A percentile compares a stretch with the other conserved stretches of the same genome.
Conservation (phyloP, 1,284 basidiomycete species). For the Tylopilus sp. region DNA sequence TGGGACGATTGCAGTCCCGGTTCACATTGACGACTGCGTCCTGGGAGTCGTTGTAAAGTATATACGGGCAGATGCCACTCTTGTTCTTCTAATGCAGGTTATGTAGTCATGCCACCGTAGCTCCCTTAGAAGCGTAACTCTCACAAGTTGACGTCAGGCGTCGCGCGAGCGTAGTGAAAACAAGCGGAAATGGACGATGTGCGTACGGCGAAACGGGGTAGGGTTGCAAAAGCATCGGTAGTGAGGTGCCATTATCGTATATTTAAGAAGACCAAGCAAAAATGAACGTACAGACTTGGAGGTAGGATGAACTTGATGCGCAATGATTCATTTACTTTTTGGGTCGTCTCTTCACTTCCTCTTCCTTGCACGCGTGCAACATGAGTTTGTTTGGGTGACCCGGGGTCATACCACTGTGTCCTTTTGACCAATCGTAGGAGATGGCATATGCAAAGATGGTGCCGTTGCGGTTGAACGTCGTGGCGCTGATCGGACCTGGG, state of each 20-base stretch:
- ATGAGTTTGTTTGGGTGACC: slow-evolving; percentile 82
- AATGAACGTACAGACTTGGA: slow-evolving; percentile 2
- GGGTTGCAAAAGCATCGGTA: background rate
- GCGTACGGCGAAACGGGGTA: background rate
- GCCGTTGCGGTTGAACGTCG: slow-evolving; percentile 81
- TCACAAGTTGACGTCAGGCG: background rate
- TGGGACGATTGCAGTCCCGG: slow-evolving; percentile 31
- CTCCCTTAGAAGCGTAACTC: background rate
- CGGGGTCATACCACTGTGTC: slow-evolving; percentile 82
- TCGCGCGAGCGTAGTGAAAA: slow-evolving; percentile 1
- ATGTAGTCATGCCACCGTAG: background rate
- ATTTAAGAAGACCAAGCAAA: slow-evolving; percentile 9
- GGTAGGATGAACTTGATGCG: slow-evolving; percentile 5
- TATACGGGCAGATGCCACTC: background rate
- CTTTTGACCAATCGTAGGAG: slow-evolving; percentile 90
- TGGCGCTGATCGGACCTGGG: slow-evolving; percentile 67
- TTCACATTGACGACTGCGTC: slow-evolving; percentile 17
- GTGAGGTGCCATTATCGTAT: slow-evolving; percentile 19
- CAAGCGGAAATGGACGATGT: background rate
- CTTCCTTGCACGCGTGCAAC: slow-evolving; percentile 87
- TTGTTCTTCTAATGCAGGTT: no score
- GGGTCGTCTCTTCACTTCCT: slow-evolving; percentile 76
- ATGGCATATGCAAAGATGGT: slow-evolving; percentile 88
- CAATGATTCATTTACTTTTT: slow-evolving; percentile 40
- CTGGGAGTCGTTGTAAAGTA: slow-evolving; percentile 13